phyloP scores from a whole-genome alignment of 2,329 filamentous ascomycete species.

The Aspergillus eucalypticola region DNA sequence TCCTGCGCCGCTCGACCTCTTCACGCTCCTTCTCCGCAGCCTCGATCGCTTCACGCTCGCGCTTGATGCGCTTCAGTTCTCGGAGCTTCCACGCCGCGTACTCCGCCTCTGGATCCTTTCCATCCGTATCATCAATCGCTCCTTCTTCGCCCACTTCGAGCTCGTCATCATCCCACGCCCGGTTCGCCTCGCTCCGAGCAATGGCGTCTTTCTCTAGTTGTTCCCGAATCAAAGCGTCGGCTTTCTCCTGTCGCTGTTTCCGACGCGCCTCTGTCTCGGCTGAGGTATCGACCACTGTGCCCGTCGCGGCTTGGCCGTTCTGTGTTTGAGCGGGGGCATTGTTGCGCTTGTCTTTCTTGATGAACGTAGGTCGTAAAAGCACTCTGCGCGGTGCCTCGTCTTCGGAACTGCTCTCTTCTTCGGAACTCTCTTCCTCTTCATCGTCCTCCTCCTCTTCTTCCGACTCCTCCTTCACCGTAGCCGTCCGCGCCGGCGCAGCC shows the following conservation, averaged over 20 bases:
- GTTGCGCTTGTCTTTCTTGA: conserved; percentile 63
- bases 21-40: conserved; percentile 79
- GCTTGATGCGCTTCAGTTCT: conserved; percentile 84
- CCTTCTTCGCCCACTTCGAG: conserved; percentile 66
- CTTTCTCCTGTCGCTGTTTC: conserved; percentile 65
- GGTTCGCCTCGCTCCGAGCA: conserved; percentile 72
- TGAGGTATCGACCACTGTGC: conserved; percentile 32
- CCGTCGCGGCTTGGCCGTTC: conserved; percentile 16
- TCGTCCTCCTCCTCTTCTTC: conserved; percentile 54
- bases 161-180: conserved; percentile 76
- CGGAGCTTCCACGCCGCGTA: conserved; percentile 90
- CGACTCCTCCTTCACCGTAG: conserved; percentile 37
- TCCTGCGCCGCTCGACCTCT: conserved; percentile 83
- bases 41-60: conserved; percentile 82
- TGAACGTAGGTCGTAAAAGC: conserved; percentile 66
- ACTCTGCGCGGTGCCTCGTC: conserved; percentile 59
- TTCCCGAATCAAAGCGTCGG: conserved; percentile 80
- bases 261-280: conserved; percentile 44
- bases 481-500: conserved; percentile 29
- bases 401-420: conserved; percentile 57
- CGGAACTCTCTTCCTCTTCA: conserved; percentile 47
- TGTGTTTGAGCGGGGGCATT: conserved; percentile 30
- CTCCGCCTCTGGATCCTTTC: conserved; percentile 81
- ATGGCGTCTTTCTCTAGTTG: conserved; percentile 81
- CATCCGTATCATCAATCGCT: conserved; percentile 87